Percentiles rank a stretch among this genome's conserved stretches.
phyloP scores from a whole-genome alignment of 2,329 filamentous ascomycete species.

The Penicillium vulpinum region DNA sequence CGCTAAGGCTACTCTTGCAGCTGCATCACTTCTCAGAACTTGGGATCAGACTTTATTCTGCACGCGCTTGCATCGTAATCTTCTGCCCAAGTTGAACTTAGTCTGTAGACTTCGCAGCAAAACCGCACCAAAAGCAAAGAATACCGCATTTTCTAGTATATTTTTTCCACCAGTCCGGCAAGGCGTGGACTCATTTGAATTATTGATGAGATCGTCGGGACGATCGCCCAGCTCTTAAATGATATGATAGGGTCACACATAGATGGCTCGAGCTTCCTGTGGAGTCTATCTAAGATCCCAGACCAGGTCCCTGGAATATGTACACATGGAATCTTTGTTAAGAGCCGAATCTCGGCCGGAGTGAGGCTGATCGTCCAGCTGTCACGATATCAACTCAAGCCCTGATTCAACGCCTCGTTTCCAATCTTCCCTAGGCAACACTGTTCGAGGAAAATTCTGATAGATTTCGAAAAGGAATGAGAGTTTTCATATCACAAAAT shows the following conservation, averaged over 20 bases:
- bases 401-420: neutral
- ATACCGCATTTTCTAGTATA: neutral
- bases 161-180: neutral
- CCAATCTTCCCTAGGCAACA: neutral
- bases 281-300: slow-evolving; percentile 8
- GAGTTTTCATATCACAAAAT: neutral
- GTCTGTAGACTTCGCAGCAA: too few relatives aligned
- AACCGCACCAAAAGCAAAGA: neutral
- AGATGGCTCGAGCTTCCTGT: slow-evolving; percentile 15
- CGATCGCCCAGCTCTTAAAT: slow-evolving; percentile 13
- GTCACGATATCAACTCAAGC: neutral
- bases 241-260: slow-evolving; percentile 4
- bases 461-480: neutral
- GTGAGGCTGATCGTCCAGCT: slow-evolving; percentile 15
- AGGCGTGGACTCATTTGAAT: slow-evolving; percentile 5
- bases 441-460: neutral
- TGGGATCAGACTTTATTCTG: neutral
- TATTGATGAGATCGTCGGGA: slow-evolving; percentile 20
- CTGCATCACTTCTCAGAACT: neutral
- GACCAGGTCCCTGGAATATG: neutral
- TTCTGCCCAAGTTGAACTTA: neutral
- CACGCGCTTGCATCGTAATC: neutral
- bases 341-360: neutral
- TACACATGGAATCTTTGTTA: slow-evolving; percentile 12
- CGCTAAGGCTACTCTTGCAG: neutral